Evolutionary conservation across 345 rosid species (phyloP).

Genomic region (Syzygium aromaticum): DNA sequence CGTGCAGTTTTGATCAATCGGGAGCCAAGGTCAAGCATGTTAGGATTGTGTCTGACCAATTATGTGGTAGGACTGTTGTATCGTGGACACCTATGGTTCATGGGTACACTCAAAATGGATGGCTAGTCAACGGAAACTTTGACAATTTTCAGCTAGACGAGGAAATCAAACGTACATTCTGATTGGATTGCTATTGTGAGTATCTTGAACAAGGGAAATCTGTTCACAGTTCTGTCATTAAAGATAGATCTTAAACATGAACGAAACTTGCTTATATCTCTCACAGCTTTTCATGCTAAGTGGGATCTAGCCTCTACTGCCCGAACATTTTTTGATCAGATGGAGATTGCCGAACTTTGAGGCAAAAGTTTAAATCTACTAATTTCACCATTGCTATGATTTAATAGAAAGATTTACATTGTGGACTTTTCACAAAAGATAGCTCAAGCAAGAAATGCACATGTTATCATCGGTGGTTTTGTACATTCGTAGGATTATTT

Average conservation of each 20-base stretch:
- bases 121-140: slow-evolving; percentile 6
- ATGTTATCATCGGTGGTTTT: neutral
- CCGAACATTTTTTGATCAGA: slow-evolving; percentile 10
- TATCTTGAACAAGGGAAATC: slow-evolving; percentile 8
- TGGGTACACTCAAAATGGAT: slow-evolving; percentile 34
- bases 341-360: slow-evolving; percentile 3
- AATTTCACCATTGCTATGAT: too few relatives aligned
- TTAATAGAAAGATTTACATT: neutral
- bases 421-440: too few relatives aligned
- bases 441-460: neutral
- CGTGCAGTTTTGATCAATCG: too few relatives aligned
- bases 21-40: slow-evolving; percentile 15
- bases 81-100: slow-evolving; percentile 51
- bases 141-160: slow-evolving; percentile 2
- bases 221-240: slow-evolving; percentile 5
- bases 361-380: too few relatives aligned
- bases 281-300: slow-evolving; percentile 14
- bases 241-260: slow-evolving; percentile 11
- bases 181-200: slow-evolving; percentile 14
- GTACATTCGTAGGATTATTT: neutral
- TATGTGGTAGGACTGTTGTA: slow-evolving; percentile 43
- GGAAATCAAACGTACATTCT: neutral
- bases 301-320: slow-evolving; percentile 1
- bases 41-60: slow-evolving; percentile 43
- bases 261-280: slow-evolving; percentile 13